Evolutionary conservation across 345 rosid genomes (phyloP), one percentile per base, ranked within the genome.

Genomic region (Microthlaspi erraticum): DNA sequence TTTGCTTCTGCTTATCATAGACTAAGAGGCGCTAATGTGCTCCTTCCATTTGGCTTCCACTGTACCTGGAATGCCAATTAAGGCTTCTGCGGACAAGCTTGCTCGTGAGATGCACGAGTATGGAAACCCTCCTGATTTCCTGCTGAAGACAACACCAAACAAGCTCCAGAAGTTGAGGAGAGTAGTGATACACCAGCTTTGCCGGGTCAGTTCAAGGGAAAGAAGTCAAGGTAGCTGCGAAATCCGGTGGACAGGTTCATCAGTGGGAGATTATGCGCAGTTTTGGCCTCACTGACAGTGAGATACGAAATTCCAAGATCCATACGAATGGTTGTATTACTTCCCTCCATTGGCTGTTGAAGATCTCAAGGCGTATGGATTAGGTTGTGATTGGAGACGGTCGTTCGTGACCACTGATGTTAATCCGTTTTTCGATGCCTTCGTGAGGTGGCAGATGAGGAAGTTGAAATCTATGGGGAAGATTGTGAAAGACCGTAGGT

Each of bases 241-340:
- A 93, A 77, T 63, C 97, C 2, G 85, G 91, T 59, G 94, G 87
- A 9, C 94, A 91, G 81, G 63, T 83, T 78, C 81, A 64, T 59
- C 98, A 93, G 67, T 93, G 96, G 98, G 94, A 93, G 79, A 93
- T 93, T 64, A 93, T 93, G 98, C 88, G 91, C 18, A 93, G 93
- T 80, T 81, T 91, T 59, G 98, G 92, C 62, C 86, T 91, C 6
- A 54, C 84, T 1, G 98, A 91, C 32, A 57, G 71, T 53, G 92
- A 93, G 75, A 93, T 93, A 71, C 86, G 26, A 0, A 77, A 74
- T 91, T 91, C 65, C 89, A 86, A 68, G 84, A 88, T 68, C 97
- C 98, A 0, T 83, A 76, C 42, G 77, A 88, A 67, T 93, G 98
- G 98, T 31, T 93, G 70, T 73, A 68, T 9, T 89, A 78, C 77